phyloP scores from a whole-genome alignment of 495 filamentous ascomycete genomes.

The Neurospora tetraspora region DNA sequence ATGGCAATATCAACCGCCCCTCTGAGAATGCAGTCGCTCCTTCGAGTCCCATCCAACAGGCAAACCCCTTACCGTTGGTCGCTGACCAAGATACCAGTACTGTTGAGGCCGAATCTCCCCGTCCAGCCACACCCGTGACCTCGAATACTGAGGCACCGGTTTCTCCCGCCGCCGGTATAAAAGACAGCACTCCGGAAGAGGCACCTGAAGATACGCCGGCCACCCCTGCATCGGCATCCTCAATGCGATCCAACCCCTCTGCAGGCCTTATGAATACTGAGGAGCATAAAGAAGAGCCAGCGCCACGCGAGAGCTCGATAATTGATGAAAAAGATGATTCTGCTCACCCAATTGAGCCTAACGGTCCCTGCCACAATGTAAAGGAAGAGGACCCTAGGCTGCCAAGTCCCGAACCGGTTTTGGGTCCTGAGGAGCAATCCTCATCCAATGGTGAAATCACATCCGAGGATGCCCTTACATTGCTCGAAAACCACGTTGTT shows the following conservation, averaged over 20 bases:
- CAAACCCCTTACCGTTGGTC: not conserved
- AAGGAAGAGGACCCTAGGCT: not conserved
- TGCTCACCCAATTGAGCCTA: not conserved
- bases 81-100: not conserved
- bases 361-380: not conserved
- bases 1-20: not conserved
- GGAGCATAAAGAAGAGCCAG: not conserved
- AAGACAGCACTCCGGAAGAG: not conserved
- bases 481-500: not conserved
- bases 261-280: not conserved
- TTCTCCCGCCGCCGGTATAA: not conserved
- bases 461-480: not conserved
- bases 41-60: not conserved
- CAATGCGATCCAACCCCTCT: not conserved
- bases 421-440: not conserved
- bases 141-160: not conserved
- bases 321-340: not conserved
- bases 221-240: not conserved
- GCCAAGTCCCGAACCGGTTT: not conserved
- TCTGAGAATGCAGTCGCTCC: not conserved
- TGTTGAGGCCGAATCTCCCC: not conserved
- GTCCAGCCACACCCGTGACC: not conserved
- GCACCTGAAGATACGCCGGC: not conserved
- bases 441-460: not conserved
- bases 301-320: not conserved